Base-by-base conservation (phyloP, 148 eudicot genomes). In the Chenopodium berlandieri region DNA sequence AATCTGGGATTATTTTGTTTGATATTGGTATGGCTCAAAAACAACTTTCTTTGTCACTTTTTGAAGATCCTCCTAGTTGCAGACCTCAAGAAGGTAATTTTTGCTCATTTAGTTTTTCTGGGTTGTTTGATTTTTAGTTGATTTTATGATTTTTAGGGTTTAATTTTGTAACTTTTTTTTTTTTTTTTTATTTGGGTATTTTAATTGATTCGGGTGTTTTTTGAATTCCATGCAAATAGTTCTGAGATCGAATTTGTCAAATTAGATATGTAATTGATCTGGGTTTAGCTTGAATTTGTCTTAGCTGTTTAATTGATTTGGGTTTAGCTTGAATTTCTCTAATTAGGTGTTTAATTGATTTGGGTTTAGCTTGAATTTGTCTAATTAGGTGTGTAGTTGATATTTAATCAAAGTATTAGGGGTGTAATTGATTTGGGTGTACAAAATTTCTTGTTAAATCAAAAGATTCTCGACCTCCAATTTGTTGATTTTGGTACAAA, bases 11-110 rank as follows among this genome's bases (percentile, higher is more conserved):
- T 47, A 94, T 94, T 4, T 80, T 91, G 84, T 91, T 94, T 73
- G 96, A 94, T 71, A 92, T 94, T 84, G 98, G 96, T 12, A 77
- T 94, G 80, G 98, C 96, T 82, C 92, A 92, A 22, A 92, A 94
- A 65, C 96, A 94, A 52, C 87, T 92, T 17, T 94, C 98, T 71
- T 80, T 94, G 0, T 94, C 98, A 0, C 85, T 94, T 23, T 94
- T 94, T 82, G 98, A 94, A 86, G 93, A 92, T 87, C 98, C 98
- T 1, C 98, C 89, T 2, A 89, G 91, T 78, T 95, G 99, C 73
- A 87, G 84, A 48, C 78, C 88, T 44, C 64, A 78, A 78, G 66
- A 75, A 63, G 83, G 54, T 48, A 37, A 52, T 9, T 17, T 71
- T 31, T 67, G 4, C 52, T 48, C 2, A 1, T 44, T 82, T 70